Evolutionary conservation across 441 rosid genomes (phyloP).

Genomic region (Hypseocharis bilobata): DNA sequence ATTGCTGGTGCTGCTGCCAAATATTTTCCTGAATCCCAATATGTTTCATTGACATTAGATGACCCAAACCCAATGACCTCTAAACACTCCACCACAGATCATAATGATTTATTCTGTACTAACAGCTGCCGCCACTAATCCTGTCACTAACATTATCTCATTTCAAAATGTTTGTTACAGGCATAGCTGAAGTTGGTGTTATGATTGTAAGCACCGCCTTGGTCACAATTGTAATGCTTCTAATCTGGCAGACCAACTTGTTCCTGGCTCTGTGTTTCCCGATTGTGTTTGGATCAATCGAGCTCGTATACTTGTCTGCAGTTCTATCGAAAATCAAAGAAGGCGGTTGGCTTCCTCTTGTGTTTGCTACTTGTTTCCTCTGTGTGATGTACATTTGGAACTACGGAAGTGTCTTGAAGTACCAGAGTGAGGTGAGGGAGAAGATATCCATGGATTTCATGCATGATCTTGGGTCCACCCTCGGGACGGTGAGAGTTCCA

Average conservation of each 20-base stretch:
- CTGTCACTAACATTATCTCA: slow-evolving; percentile 1
- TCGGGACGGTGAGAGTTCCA: slow-evolving; percentile 72
- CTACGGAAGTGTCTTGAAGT: slow-evolving; percentile 85
- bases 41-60: slow-evolving; percentile 1
- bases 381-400: slow-evolving; percentile 84
- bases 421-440: slow-evolving; percentile 77
- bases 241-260: slow-evolving; percentile 84
- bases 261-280: slow-evolving; percentile 65
- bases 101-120: not conserved
- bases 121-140: not conserved
- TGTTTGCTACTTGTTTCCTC: slow-evolving; percentile 60
- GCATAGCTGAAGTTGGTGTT: slow-evolving; percentile 94
- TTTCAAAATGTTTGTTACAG: slow-evolving; percentile 31
- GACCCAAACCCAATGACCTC: not conserved
- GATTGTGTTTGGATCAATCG: slow-evolving; percentile 63
- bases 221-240: slow-evolving; percentile 88
- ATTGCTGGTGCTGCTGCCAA: not conserved
- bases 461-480: slow-evolving; percentile 75
- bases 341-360: slow-evolving; percentile 95
- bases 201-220: slow-evolving; percentile 77
- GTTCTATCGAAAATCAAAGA: slow-evolving; percentile 63
- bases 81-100: not conserved
- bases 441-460: slow-evolving; percentile 77
- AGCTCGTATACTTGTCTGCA: slow-evolving; percentile 66
- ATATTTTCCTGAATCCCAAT: not conserved